Evolutionary conservation across 2,329 filamentous ascomycete genomes (phyloP), one percentile per base, ranked within the genome.

Genomic region (Neoscytalidium dimidiatum): DNA sequence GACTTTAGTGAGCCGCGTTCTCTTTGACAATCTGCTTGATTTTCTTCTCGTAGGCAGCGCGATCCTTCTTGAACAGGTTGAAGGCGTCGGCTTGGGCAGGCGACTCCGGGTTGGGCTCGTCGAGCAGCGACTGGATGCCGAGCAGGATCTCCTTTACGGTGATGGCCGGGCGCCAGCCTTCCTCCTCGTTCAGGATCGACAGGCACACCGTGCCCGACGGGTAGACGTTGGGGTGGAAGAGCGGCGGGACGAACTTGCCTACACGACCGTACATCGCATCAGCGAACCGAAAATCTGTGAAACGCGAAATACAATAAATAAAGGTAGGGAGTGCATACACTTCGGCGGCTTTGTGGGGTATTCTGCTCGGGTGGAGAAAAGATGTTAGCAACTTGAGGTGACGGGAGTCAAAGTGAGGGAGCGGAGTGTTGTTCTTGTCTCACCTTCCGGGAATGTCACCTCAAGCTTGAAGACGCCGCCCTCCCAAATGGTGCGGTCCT

Each of bases 341-440:
- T 99, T 99, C 1, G 95, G 95, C 33, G 95, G 95, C 80, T 99
- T 99, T 60, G 96, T 99, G 17, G 95, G 95, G 78, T 99, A 99
- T 74, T 99, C 95, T 97, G 73, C 69, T 68, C 33, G 31, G 33
- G 23, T 28, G 57, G 43, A 33, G 17, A 33, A 31, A 38, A 11
- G 29, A 21, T 44, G 19, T 48, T 4, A 44, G 48, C 49, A 53
- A n/a, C n/a, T n/a, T n/a, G n/a, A n/a, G n/a, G n/a, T n/a, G n/a
- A n/a, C n/a, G 26, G 7, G 38, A 4, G 21, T 19, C 6, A 43
- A 19, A 19, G 23, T 28, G 43, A 60, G 44, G 28, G 6, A 9
- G 57, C 13, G n/a, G 33, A 33, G 29, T 11, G 17, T 28, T 17
- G 21, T 29, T n/a, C 29, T 33, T 44, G 80, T 56, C 88, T 78